Base-by-base conservation (phyloP, 257 asterid species). In the Misopates orontium region DNA sequence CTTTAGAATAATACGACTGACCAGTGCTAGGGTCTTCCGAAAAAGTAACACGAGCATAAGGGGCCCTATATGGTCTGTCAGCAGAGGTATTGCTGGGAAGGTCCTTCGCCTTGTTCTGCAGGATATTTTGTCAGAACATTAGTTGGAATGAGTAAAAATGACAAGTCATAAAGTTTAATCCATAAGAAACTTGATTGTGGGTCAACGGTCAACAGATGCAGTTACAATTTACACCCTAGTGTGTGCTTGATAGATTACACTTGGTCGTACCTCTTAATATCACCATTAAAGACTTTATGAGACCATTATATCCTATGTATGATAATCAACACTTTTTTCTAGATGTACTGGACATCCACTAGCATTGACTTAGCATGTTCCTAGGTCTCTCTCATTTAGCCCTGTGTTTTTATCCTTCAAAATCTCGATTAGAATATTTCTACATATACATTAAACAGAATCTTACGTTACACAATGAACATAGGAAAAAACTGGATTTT, bases 31-130 rank as follows among this genome's bases (percentile, higher is more conserved):
- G 85, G 71, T 80, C 92, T 73, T 84, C 95, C 68, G 79, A 39
- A 41, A 94, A 88, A 65, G 98, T 78, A 63, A 61, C 71, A n/a
- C 82, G 90, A 62, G 94, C 96, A 79, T 81, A 47, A 25, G 96
- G 89, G 64, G 87, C 89, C 60, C 48, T 67, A 69, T 82, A 82
- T 54, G 83, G 78, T 73, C 78, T 79, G 70, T 70, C 86, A 32
- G 77, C 66, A 56, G 73, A 47, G 49, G 69, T 65, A 12, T 28
- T 56, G 72, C 70, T 75, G 60, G 78, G 79, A 52, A 81, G 72
- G 61, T 77, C 89, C 78, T 36, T 36, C 66, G 74, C 87, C 91
- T 86, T 76, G 40, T 21, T 61, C 70, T 40, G 72, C 59, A 60
- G 15, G 56, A 65, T 23, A 36, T 64, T 59, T 28, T 14, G 56